Conservation (phyloP, 805 yeast species). For the Metschnikowia similis region DNA sequence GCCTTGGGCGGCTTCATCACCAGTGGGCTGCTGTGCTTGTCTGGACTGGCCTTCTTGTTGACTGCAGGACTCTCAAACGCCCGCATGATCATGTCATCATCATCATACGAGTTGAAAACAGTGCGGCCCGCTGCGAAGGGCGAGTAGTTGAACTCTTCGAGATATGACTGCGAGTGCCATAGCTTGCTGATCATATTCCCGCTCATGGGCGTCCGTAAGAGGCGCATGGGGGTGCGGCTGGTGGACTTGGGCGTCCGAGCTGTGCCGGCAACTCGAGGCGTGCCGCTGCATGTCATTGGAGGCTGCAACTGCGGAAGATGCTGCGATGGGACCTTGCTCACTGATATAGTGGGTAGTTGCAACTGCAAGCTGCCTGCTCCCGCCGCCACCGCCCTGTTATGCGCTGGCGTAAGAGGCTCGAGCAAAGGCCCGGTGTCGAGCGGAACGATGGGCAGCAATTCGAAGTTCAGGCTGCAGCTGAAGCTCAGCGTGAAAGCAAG, state of each 20-base stretch:
- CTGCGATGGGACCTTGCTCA: conserved; percentile 6
- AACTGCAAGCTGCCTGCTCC: conserved; percentile 7
- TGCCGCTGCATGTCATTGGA: conserved; percentile 3
- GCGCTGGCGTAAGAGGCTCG: conserved; percentile 60
- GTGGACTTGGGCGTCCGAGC: conserved; percentile 32
- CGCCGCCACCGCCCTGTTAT: conserved; percentile 12
- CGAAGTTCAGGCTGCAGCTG: conserved; percentile 61
- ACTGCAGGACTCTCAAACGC: conserved; percentile 31
- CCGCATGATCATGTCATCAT: conserved; percentile 42
- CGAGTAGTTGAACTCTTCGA: conserved; percentile 64
- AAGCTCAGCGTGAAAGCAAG: conserved; percentile 60
- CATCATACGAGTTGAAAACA: conserved; percentile 37
- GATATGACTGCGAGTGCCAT: conserved; percentile 64
- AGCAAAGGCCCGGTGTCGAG: conserved; percentile 61
- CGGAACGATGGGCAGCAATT: conserved; percentile 55
- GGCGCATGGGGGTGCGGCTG: conserved; percentile 33
- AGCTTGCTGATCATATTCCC: conserved; percentile 46
- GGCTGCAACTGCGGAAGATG: conserved; percentile 12
- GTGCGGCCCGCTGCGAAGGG: conserved; percentile 18
- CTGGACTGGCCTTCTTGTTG: conserved; percentile 14
- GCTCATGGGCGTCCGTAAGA: conserved; percentile 38
- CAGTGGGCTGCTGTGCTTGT: conserved; percentile 16
- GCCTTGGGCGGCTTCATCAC: conserved; percentile 1
- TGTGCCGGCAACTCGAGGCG: conserved; percentile 13
- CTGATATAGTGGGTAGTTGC: conserved; percentile 11